Conservation (phyloP, 192 early-diverging fungal genomes). For the Umbelopsis vinacea region DNA sequence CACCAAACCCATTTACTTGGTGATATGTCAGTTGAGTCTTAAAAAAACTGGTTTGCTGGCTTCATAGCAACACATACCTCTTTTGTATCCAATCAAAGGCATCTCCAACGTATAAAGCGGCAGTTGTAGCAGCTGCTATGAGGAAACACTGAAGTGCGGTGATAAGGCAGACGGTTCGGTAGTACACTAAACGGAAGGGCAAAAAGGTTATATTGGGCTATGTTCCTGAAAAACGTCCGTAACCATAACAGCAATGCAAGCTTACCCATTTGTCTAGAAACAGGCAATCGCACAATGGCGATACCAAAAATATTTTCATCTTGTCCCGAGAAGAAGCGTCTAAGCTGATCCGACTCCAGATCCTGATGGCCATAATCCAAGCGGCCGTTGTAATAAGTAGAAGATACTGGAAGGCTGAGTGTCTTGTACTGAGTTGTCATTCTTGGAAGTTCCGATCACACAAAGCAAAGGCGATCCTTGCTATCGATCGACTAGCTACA, state of each 20-base stretch:
- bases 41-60: not conserved
- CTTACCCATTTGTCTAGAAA: slow-evolving; percentile 37
- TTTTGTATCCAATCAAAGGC: slow-evolving; percentile 29
- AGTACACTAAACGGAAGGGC: slow-evolving; percentile 8
- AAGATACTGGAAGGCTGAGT: slow-evolving; percentile 19
- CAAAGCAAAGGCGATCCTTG: slow-evolving; percentile 14
- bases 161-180: slow-evolving; percentile 19
- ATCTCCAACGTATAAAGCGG: slow-evolving; percentile 11
- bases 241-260: not conserved
- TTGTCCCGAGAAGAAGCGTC: slow-evolving; percentile 33
- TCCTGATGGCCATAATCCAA: slow-evolving; percentile 4
- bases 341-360: slow-evolving; percentile 8
- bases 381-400: slow-evolving; percentile 18
- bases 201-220: not conserved
- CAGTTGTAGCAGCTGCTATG: slow-evolving; percentile 16
- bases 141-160: slow-evolving; percentile 16
- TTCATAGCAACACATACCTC: slow-evolving; percentile 1
- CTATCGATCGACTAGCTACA: not conserved
- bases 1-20: slow-evolving; percentile 29
- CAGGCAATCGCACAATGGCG: slow-evolving; percentile 21
- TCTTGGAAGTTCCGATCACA: not conserved
- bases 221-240: not conserved
- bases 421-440: slow-evolving; percentile 22
- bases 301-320: slow-evolving; percentile 37
- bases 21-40: not conserved